These are phyloP conservation scores for Fusarium beomiforme DNA, from an alignment of 2,329 filamentous ascomycete species.

Conservation along the genomic window DNA sequence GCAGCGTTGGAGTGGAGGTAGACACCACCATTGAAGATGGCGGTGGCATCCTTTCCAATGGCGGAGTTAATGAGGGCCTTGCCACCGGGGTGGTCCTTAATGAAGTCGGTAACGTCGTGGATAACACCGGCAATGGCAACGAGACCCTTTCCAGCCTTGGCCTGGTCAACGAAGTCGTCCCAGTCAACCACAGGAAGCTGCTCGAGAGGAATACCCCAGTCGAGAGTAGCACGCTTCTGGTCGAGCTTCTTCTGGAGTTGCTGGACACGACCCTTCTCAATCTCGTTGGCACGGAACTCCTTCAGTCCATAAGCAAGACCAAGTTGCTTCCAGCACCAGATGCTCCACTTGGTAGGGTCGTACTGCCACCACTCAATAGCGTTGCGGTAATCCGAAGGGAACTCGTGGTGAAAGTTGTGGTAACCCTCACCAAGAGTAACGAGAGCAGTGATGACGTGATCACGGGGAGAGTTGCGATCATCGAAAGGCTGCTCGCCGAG, in stretches of 20 bases:
- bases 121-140: slow-evolving; percentile 85
- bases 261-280: slow-evolving; percentile 90
- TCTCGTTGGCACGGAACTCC: slow-evolving; percentile 91
- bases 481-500: slow-evolving; percentile 93
- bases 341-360: slow-evolving; percentile 90
- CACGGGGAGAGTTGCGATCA: slow-evolving; percentile 89
- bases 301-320: slow-evolving; percentile 88
- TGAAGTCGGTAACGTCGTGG: slow-evolving; percentile 85
- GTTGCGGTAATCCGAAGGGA: slow-evolving; percentile 92
- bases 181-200: slow-evolving; percentile 86
- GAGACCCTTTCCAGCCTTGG: slow-evolving; percentile 79
- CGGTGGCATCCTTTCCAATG: slow-evolving; percentile 87
- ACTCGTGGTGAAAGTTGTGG: slow-evolving; percentile 97
- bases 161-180: slow-evolving; percentile 84
- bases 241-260: slow-evolving; percentile 94
- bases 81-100: slow-evolving; percentile 90
- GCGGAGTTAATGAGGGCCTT: slow-evolving; percentile 85
- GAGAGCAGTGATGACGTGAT: slow-evolving; percentile 86
- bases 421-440: slow-evolving; percentile 90
- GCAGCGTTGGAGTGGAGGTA: slow-evolving; percentile 91
- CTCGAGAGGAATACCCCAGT: slow-evolving; percentile 88
- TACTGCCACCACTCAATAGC: slow-evolving; percentile 92
- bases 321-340: slow-evolving; percentile 85
- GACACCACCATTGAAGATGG: slow-evolving; percentile 91
- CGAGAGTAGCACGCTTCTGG: slow-evolving; percentile 81